Evolutionary conservation across 257 asterid genomes (phyloP).

Genomic region (Solanum tarijense): DNA sequence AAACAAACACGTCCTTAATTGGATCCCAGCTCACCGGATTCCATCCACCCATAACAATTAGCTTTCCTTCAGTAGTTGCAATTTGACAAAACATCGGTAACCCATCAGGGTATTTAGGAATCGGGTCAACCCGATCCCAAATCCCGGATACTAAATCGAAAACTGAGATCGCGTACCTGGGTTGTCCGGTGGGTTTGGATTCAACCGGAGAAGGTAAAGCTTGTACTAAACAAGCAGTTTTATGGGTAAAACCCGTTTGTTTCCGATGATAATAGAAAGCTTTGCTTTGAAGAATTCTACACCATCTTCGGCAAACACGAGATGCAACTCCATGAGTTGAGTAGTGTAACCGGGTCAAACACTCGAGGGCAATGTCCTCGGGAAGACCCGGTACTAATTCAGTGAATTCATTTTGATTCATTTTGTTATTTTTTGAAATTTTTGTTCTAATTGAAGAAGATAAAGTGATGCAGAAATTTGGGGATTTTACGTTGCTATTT

Average conservation of each 20-base stretch:
- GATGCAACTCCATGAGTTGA: constrained; percentile 47
- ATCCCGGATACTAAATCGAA: constrained; percentile 37
- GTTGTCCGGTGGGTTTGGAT: constrained; percentile 41
- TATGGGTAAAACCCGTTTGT: constrained; percentile 39
- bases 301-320: constrained; percentile 64
- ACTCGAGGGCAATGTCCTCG: constrained; percentile 69
- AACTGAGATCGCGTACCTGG: constrained; percentile 56
- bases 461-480: neutral
- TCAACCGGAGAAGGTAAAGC: constrained; percentile 34
- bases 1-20: constrained; percentile 51
- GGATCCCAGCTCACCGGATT: constrained; percentile 76
- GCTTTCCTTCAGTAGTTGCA: constrained; percentile 55
- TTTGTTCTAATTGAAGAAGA: neutral
- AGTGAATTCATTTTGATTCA: constrained; percentile 18
- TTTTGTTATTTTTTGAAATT: neutral
- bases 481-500: neutral
- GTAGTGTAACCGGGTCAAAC: constrained; percentile 77
- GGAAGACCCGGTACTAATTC: constrained; percentile 76
- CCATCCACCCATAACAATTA: constrained; percentile 74
- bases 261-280: constrained; percentile 64
- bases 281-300: constrained; percentile 39
- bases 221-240: constrained; percentile 62
- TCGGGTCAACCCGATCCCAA: constrained; percentile 66
- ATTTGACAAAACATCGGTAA: constrained; percentile 79
- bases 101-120: constrained; percentile 55